A percentile compares a stretch with the other conserved stretches of the same genome.
These are phyloP conservation scores for Nannochloris sp. DNA, from an alignment of 139 green algal species.

Conservation along the genomic window DNA sequence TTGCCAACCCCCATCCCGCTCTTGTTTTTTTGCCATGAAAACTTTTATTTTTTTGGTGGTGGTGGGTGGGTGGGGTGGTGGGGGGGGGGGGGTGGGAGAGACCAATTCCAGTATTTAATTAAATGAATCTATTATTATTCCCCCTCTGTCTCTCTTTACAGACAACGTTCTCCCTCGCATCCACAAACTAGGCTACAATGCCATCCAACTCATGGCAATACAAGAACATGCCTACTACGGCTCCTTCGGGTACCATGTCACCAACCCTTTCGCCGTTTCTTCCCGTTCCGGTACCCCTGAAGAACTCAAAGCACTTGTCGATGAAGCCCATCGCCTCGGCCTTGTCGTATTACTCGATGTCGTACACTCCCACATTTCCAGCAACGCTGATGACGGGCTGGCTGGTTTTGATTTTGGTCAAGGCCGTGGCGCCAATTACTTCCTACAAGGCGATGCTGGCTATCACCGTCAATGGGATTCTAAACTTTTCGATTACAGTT, in stretches of 20 bases:
- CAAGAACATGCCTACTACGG: constrained; percentile 94
- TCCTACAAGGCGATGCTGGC: constrained; percentile 67
- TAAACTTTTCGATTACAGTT: constrained; percentile 81
- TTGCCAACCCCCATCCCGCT: too few relatives aligned
- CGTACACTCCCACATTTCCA: constrained; percentile 85
- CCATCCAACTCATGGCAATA: constrained; percentile 87
- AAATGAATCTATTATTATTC: too few relatives aligned
- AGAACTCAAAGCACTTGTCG: constrained; percentile 86
- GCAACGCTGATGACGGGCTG: constrained; percentile 83
- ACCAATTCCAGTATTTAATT: too few relatives aligned
- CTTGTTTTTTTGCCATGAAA: too few relatives aligned
- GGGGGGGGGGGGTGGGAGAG: too few relatives aligned
- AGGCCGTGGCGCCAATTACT: constrained; percentile 71
- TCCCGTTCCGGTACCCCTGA: constrained; percentile 77
- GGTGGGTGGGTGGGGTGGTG: too few relatives aligned
- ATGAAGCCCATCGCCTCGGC: constrained; percentile 84
- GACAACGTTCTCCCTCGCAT: constrained; percentile 79
- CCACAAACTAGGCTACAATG: constrained; percentile 76
- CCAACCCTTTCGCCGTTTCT: constrained; percentile 81
- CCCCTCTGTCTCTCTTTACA: too few relatives aligned
- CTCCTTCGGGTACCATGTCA: constrained; percentile 93
- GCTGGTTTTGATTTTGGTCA: constrained; percentile 89
- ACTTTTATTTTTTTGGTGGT: too few relatives aligned
- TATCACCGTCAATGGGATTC: constrained; percentile 91
- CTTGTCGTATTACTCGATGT: constrained; percentile 88